Base-by-base conservation (phyloP, 495 filamentous ascomycete genomes). In the Aspergillus panamensis region DNA sequence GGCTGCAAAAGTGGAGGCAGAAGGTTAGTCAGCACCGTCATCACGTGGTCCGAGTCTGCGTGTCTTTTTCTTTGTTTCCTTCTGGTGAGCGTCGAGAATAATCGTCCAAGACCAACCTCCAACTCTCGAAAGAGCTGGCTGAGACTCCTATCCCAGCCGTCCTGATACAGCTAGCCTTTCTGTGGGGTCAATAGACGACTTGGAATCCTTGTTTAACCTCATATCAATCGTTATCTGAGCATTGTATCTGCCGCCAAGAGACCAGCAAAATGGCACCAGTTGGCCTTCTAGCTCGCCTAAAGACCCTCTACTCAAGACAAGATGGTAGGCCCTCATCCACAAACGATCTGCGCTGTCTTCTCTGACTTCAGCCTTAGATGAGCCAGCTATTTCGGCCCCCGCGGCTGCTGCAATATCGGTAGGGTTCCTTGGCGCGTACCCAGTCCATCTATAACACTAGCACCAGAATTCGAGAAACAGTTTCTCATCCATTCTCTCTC, bases 351-450 rank as follows among this genome's bases (percentile, higher is more conserved):
- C 12, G 29, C 16, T 13, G 14, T 32, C 42, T 35, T 37, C 32
- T 37, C 52, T 63, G 55, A 64, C 42, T 39, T 58, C 51, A 53
- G n/a, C 16, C 40, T 55, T 51, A 75, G 71, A 72, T 63, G 71
- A 73, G 57, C 82, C 82, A 25, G 70, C 77, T 37, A 71, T 85
- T 44, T 78, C 82, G 54, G 68, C 71, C 55, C 66, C 63, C 45
- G 72, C 74, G 51, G 78, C 80, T 57, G 75, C 72, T 52, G 48
- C 72, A n/a, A 66, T 83, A 49, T 85, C 82, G 57, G 80, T 84
- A 77, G 55, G 79, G 73, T 48, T 56, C 49, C 47, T 20, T 60
- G 55, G 48, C 35, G 60, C 47, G 59, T 16, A 3, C 35, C 39
- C 19, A 55, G 20, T 42, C 35, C 39, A 33, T 59, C 49, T 31